These are phyloP conservation scores for Phytophthora citrophthora DNA, from an alignment of 352 stramenopile genomes.

Conservation along the genomic window DNA sequence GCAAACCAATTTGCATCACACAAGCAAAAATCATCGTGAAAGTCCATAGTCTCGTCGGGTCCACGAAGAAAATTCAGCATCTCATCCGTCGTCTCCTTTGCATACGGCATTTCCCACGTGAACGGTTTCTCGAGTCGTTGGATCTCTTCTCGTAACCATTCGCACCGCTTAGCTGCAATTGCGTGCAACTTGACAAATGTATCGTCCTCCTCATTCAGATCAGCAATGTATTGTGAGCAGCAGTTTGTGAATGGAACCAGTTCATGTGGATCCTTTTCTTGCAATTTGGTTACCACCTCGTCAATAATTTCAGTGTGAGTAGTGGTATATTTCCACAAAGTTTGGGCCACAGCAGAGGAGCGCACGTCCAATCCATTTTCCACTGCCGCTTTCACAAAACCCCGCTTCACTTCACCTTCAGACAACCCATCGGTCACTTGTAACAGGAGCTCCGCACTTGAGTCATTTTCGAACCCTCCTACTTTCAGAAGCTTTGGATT, in stretches of 20 bases:
- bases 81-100: background rate
- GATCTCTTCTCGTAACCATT: constrained; percentile 8
- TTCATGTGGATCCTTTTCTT: background rate
- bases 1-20: no score
- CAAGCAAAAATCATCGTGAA: no score
- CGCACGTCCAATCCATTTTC: background rate
- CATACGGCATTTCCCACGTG: constrained; percentile 1
- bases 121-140: background rate
- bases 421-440: constrained; percentile 15
- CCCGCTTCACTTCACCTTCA: background rate
- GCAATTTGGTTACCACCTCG: background rate
- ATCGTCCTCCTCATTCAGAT: background rate
- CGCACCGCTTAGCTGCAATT: background rate
- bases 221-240: constrained; percentile 1
- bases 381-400: constrained; percentile 3
- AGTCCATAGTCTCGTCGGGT: no score
- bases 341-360: background rate
- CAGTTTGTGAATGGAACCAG: background rate
- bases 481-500: background rate
- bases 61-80: background rate
- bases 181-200: background rate
- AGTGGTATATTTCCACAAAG: constrained; percentile 14
- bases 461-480: background rate
- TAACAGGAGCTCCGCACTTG: constrained; percentile 12
- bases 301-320: background rate